A percentile compares a stretch with the other conserved stretches of the same genome.
Conservation (phyloP, 495 filamentous ascomycete species). For the Lophium mytilinum region DNA sequence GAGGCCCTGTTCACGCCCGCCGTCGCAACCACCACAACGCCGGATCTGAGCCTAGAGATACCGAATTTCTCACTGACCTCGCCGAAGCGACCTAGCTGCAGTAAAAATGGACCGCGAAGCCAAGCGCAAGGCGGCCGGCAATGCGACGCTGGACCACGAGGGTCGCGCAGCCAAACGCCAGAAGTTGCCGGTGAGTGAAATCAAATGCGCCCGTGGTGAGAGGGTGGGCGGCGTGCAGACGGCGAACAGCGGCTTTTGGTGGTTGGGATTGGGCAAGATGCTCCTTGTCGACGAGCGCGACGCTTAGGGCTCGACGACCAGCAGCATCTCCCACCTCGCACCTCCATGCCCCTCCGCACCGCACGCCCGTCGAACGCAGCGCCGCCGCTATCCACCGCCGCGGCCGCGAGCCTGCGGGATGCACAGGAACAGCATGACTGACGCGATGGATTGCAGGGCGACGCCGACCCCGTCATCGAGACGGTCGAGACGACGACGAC, state of each 20-base stretch:
- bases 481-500: slow-evolving; percentile 56
- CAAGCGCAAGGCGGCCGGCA: slow-evolving; percentile 54
- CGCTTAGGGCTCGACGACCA: slow-evolving; percentile 19
- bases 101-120: slow-evolving; percentile 22
- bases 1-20: background rate
- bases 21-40: slow-evolving; percentile 13
- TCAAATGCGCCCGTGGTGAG: background rate
- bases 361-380: slow-evolving; percentile 5
- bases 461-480: slow-evolving; percentile 11
- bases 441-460: slow-evolving; percentile 15
- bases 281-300: slow-evolving; percentile 16
- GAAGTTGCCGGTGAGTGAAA: slow-evolving; percentile 36
- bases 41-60: background rate
- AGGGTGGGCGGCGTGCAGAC: slow-evolving; percentile 11
- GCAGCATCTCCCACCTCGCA: slow-evolving; percentile 9
- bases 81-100: slow-evolving; percentile 14
- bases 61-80: background rate
- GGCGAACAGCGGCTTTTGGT: slow-evolving; percentile 1
- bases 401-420: background rate
- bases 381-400: background rate
- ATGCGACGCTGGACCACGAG: slow-evolving; percentile 35
- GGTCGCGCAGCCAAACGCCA: slow-evolving; percentile 34
- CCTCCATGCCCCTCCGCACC: slow-evolving; percentile 5
- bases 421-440: background rate
- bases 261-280: slow-evolving; percentile 19